These are phyloP conservation scores for Fraxinus albicans DNA, from an alignment of 305 asterid genomes.

Conservation along the genomic window DNA sequence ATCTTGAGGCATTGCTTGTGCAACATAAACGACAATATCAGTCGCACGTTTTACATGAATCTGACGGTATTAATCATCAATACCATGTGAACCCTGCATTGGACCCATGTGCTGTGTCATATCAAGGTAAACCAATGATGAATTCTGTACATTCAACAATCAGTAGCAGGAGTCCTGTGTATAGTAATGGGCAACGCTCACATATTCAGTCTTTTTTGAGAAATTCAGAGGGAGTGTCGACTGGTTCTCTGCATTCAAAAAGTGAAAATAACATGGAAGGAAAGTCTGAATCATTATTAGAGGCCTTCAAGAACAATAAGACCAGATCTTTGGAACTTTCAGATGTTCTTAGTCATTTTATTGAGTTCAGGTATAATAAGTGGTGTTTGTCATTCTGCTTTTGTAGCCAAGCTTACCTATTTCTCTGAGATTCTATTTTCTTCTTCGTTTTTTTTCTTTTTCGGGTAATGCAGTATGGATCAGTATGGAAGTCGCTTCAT, in stretches of 20 bases:
- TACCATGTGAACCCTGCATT: slow-evolving; percentile 37
- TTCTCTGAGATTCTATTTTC: neutral
- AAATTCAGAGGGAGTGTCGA: slow-evolving; percentile 40
- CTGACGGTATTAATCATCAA: slow-evolving; percentile 38
- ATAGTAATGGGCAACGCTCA: slow-evolving; percentile 48
- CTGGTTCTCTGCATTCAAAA: slow-evolving; percentile 36
- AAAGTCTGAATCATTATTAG: slow-evolving; percentile 47
- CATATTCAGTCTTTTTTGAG: slow-evolving; percentile 34
- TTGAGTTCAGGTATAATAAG: slow-evolving; percentile 59
- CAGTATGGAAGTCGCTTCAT: slow-evolving; percentile 90
- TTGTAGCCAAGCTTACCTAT: slow-evolving; percentile 10
- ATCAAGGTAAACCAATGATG: slow-evolving; percentile 36
- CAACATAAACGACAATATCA: slow-evolving; percentile 60
- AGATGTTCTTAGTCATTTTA: slow-evolving; percentile 58
- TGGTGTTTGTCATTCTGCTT: slow-evolving; percentile 14
- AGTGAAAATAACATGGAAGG: slow-evolving; percentile 44
- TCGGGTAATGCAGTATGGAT: slow-evolving; percentile 60
- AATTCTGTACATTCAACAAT: slow-evolving; percentile 36
- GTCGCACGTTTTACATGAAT: slow-evolving; percentile 33
- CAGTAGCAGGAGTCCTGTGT: slow-evolving; percentile 34
- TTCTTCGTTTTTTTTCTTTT: neutral
- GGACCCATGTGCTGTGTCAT: slow-evolving; percentile 27
- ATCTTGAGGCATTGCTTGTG: slow-evolving; percentile 60
- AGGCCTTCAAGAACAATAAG: slow-evolving; percentile 64
- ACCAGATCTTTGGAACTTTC: slow-evolving; percentile 59